Percentiles rank a stretch among this genome's conserved stretches.
Conservation (phyloP, 2,329 filamentous ascomycete genomes). For the Arthroderma uncinatum region DNA sequence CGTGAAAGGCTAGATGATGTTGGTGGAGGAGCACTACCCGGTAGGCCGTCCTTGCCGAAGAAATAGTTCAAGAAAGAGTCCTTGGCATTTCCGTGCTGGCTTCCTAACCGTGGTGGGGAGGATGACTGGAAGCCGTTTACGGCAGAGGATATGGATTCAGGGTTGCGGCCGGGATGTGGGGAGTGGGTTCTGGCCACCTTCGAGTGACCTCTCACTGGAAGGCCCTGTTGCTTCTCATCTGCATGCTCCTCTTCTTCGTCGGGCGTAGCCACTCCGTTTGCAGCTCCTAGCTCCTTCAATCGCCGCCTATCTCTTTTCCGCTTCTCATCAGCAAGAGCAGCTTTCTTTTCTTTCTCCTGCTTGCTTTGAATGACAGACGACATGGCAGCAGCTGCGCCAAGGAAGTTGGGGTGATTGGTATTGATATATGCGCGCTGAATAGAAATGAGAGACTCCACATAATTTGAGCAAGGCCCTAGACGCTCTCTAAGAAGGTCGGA, state of each 20-base stretch:
- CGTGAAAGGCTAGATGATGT: slow-evolving; percentile 35
- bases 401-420: slow-evolving; percentile 97
- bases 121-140: slow-evolving; percentile 53
- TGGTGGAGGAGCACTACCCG: slow-evolving; percentile 37
- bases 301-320: slow-evolving; percentile 74
- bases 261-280: slow-evolving; percentile 61
- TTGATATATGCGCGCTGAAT: slow-evolving; percentile 99
- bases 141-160: slow-evolving; percentile 55
- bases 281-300: slow-evolving; percentile 64
- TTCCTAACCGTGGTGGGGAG: slow-evolving; percentile 52
- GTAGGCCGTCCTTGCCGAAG: slow-evolving; percentile 82
- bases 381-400: slow-evolving; percentile 94
- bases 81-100: slow-evolving; percentile 52
- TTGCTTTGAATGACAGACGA: slow-evolving; percentile 89
- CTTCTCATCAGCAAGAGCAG: slow-evolving; percentile 67
- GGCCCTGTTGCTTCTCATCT: slow-evolving; percentile 31
- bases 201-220: slow-evolving; percentile 51
- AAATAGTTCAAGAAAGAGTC: slow-evolving; percentile 98
- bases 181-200: slow-evolving; percentile 69
- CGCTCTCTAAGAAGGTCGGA: slow-evolving; percentile 89
- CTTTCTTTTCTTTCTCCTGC: slow-evolving; percentile 84
- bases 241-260: slow-evolving; percentile 49
- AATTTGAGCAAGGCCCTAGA: slow-evolving; percentile 74
- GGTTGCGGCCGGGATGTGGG: slow-evolving; percentile 53
- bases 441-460: slow-evolving; percentile 92